Evolutionary conservation across 176 grass and related monocot species (phyloP), one percentile per base, ranked within the genome.

Genomic region (Juncus inflexus): DNA sequence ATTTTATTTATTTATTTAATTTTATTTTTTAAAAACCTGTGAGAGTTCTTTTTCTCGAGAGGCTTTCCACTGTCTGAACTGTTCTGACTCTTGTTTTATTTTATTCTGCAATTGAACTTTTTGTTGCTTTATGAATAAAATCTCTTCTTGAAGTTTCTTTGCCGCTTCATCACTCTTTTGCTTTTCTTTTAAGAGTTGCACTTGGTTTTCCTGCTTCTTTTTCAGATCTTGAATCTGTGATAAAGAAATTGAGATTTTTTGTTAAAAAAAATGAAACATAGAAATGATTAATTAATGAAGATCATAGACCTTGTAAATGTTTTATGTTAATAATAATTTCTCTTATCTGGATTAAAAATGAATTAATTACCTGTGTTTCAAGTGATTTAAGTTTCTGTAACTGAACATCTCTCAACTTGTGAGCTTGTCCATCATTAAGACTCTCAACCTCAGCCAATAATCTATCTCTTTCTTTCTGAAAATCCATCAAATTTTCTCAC

Each of bases 91-190:
- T 86, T 99, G 89, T 78, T 99, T 99, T 54, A 99, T 99, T 79
- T 94, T 99, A 74, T 99, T 82, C 58, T 94, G 89, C 66, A 99
- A 63, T 80, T 94, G 95, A 73, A 99, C 95, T 83, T 97, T 97
- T 81, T 97, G 94, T 62, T 85, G 15, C 49, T 97, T 92, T 42
- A 97, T 97, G 84, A 81, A 97, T 70, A 91, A 87, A 74, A 97
- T 97, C 76, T 97, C 94, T 45, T 97, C 94, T 79, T 97, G 94
- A 37, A 97, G 74, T 78, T 97, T 97, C 84, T 97, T 97, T 61
- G 94, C 85, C 57, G 85, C 80, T 76, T 97, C 94, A 37, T 97
- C 94, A 73, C 94, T 97, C 80, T 83, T 97, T 72, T 97, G 94
- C 62, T 97, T 97, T 74, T 97, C 84, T 76, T 92, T 97, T 72